Evolutionary conservation across 805 yeast genomes (phyloP), one percentile per base, ranked within the genome.

Genomic region (Candida cerambycidarum): DNA sequence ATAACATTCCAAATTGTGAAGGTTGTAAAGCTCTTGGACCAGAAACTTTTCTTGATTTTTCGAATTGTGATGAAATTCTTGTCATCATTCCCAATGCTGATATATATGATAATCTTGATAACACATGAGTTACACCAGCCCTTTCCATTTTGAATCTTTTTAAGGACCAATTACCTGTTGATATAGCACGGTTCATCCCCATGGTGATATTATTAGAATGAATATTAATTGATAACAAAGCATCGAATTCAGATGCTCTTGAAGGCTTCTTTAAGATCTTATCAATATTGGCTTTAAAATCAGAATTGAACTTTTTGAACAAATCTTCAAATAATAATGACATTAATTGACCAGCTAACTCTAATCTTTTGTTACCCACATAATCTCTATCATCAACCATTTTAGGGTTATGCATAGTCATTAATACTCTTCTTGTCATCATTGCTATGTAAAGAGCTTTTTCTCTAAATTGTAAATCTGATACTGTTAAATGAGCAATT

Each of bases 11-110:
- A 64, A 93, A 93, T 69, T 93, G 99, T 1, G 99, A 93, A 9
- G 99, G 99, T 65, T 93, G 99, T 52, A 93, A 75, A 12, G 99
- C 97, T 77, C 99, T 85, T 39, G 99, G 99, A 33, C 99, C 99
- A 1, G 96, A 87, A 32, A 93, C 99, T 64, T 93, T 93, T 69
- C 99, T 78, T 2, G 98, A 89, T 63, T 93, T 93, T 63, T 93
- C 99, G 58, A 93, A 93, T 66, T 93, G 99, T n/a, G 98, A 92
- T 5, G 97, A 88, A 41, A 93, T 93, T 71, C 99, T 85, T 10
- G 99, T 93, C 99, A 93, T 93, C 99, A 93, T 93, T 56, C 99
- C 99, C 47, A 93, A 70, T 0, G 99, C 99, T 7, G 95, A 83
- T 35, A 93, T 92, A 62, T 89, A 93, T 15, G 96, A 86, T 45